Conservation (phyloP, 306 rosid species). For the Trifolium subterraneum region DNA sequence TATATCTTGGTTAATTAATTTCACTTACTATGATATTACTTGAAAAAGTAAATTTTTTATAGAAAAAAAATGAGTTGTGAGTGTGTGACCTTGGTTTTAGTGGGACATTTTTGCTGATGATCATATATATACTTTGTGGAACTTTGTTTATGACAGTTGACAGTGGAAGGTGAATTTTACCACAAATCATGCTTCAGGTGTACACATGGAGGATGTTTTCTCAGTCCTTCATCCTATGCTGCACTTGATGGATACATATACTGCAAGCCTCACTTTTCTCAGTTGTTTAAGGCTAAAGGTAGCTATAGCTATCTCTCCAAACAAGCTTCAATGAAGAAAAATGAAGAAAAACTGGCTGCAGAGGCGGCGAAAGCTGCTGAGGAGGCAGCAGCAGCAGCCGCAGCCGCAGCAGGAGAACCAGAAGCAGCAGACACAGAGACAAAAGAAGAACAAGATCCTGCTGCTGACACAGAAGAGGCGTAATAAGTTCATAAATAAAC, state of each 20-base stretch:
- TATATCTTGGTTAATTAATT: too few species aligned
- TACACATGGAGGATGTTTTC: conserved; percentile 69
- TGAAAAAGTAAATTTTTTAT: too few species aligned
- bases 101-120: neutral
- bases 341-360: conserved; percentile 14
- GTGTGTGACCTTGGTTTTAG: too few species aligned
- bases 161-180: conserved; percentile 69
- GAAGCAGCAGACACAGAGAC: conserved; percentile 33
- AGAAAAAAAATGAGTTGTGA: too few species aligned
- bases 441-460: conserved; percentile 29
- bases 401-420: conserved; percentile 3
- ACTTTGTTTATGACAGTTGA: conserved; percentile 49
- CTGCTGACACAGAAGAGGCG: conserved; percentile 19
- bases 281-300: conserved; percentile 82
- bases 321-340: conserved; percentile 66
- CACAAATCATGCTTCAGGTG: conserved; percentile 84
- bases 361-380: conserved; percentile 16
- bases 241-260: conserved; percentile 75
- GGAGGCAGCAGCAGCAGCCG: conserved; percentile 5
- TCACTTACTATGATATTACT: too few species aligned
- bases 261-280: conserved; percentile 84
- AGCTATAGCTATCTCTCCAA: conserved; percentile 63
- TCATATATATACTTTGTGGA: neutral
- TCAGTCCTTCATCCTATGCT: conserved; percentile 69
- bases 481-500: neutral